Conservation (phyloP, 805 yeast species). For the Myxozyma neotropica region DNA sequence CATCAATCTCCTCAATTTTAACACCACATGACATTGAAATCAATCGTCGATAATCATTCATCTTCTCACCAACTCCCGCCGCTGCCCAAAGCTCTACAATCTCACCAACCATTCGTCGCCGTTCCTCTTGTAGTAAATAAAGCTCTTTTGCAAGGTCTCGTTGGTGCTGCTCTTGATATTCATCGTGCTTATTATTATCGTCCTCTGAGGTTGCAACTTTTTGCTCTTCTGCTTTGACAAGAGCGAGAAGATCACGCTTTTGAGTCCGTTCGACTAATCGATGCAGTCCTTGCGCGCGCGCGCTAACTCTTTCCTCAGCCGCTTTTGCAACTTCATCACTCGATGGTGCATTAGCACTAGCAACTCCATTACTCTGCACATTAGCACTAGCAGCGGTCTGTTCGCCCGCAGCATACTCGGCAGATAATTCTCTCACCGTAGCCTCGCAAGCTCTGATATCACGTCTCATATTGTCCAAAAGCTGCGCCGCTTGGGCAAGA, state of each 20-base stretch:
- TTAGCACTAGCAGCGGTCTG: constrained; percentile 1
- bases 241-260: constrained; percentile 59
- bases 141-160: constrained; percentile 48
- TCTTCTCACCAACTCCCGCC: constrained; percentile 55
- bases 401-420: constrained; percentile 19
- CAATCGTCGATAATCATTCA: constrained; percentile 77
- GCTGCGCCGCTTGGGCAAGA: constrained; percentile 50
- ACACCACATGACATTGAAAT: constrained; percentile 78
- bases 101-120: constrained; percentile 48
- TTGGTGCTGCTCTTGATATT: constrained; percentile 15
- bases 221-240: constrained; percentile 59
- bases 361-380: neutral
- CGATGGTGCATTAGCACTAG: neutral
- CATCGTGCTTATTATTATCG: neutral
- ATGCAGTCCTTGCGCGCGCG: constrained; percentile 44
- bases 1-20: constrained; percentile 75
- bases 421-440: constrained; percentile 38
- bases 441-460: constrained; percentile 46
- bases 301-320: constrained; percentile 39
- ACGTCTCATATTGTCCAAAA: constrained; percentile 48
- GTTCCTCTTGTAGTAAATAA: constrained; percentile 47
- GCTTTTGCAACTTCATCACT: constrained; percentile 9
- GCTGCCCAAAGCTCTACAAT: constrained; percentile 55
- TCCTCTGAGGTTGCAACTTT: constrained; percentile 16
- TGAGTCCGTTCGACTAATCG: constrained; percentile 64